Evolutionary conservation across 768 basidiomycete genomes (phyloP).

Genomic region (Lentinus tigrinus): DNA sequence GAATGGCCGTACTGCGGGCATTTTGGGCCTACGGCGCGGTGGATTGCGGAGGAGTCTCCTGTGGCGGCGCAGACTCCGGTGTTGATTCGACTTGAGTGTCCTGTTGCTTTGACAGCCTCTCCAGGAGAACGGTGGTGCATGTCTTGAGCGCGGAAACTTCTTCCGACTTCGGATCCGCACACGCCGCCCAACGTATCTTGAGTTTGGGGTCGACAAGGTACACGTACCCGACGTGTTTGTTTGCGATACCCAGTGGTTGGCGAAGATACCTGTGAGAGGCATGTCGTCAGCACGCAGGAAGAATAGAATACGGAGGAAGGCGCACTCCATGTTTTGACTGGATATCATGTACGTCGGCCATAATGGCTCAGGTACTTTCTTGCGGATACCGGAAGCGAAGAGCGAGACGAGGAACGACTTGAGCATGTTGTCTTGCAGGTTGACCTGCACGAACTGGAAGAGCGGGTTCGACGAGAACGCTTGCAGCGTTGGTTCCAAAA

Average conservation of each 20-base stretch:
- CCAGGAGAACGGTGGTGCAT: constrained; percentile 68
- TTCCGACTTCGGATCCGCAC: constrained; percentile 76
- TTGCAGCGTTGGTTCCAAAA: constrained; percentile 54
- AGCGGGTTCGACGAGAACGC: constrained; percentile 53
- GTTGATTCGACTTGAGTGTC: background rate
- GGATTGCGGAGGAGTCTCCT: background rate
- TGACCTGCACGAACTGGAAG: constrained; percentile 81
- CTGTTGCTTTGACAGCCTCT: constrained; percentile 34
- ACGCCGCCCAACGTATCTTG: constrained; percentile 90
- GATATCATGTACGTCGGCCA: constrained; percentile 79
- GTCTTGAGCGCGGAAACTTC: constrained; percentile 69
- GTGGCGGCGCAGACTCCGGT: background rate
- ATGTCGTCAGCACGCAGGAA: background rate
- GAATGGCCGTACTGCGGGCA: too few species aligned
- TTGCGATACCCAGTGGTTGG: constrained; percentile 83
- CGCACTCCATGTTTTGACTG: constrained; percentile 71
- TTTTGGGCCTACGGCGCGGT: too few species aligned
- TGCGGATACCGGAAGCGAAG: constrained; percentile 74
- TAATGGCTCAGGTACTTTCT: constrained; percentile 57
- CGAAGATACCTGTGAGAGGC: constrained; percentile 50
- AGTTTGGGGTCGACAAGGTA: constrained; percentile 85
- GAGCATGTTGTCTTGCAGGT: constrained; percentile 91
- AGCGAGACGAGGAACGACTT: constrained; percentile 88
- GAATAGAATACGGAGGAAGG: background rate
- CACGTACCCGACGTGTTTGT: constrained; percentile 89